Conservation (phyloP, 495 filamentous ascomycete genomes). For the Penicillium macrosclerotiorum region DNA sequence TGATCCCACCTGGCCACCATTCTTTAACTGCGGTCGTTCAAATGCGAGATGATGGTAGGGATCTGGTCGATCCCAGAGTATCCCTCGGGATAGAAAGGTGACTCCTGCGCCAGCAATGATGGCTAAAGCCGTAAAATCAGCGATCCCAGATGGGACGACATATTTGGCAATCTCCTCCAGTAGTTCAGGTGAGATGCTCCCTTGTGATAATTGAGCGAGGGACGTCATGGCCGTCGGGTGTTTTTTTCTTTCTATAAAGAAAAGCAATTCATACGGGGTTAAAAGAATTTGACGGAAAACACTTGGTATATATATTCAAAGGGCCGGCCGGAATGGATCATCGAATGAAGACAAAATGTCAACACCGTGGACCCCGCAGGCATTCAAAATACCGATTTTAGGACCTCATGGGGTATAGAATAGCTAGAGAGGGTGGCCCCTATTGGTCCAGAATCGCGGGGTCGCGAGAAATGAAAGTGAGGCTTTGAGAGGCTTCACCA, state of each 20-base stretch:
- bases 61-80: conserved; percentile 37
- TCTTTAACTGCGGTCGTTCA: conserved; percentile 36
- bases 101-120: conserved; percentile 25
- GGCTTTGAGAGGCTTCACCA: not conserved
- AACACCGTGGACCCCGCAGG: not conserved
- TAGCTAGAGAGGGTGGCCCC: conserved; percentile 1
- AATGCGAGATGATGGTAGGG: conserved; percentile 29
- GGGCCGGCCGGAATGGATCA: too few relatives aligned
- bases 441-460: not conserved
- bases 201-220: conserved; percentile 9
- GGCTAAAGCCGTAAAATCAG: conserved; percentile 31
- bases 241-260: not conserved
- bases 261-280: not conserved
- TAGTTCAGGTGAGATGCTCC: conserved; percentile 21
- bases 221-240: not conserved
- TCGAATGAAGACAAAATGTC: not conserved
- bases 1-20: conserved; percentile 13
- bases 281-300: not conserved
- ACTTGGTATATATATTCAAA: not conserved
- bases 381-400: not conserved
- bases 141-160: conserved; percentile 23
- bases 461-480: not conserved
- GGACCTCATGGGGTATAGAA: not conserved
- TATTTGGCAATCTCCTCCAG: conserved; percentile 21
- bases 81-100: conserved; percentile 29